These are phyloP conservation scores for Perkinsus olseni DNA, from an alignment of 169 alveolate species.

Conservation along the genomic window DNA sequence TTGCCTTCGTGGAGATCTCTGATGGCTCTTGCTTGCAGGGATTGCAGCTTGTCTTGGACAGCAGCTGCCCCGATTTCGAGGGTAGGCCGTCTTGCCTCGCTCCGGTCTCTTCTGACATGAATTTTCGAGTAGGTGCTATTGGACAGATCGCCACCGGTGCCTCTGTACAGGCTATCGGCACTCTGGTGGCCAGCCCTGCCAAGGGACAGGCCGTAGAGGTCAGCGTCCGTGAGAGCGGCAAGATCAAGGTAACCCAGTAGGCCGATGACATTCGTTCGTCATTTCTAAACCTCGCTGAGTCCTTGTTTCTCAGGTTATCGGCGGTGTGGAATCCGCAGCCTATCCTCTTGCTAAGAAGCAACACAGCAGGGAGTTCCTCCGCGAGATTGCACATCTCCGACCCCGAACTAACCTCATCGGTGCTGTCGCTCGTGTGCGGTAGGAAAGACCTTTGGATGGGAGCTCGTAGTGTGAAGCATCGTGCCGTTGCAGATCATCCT, in stretches of 20 bases:
- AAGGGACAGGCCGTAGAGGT: slow-evolving; percentile 73
- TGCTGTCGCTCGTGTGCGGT: slow-evolving; percentile 73
- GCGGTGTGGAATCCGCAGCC: slow-evolving; percentile 73
- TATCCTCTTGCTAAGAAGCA: slow-evolving; percentile 90
- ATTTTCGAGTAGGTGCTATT: slow-evolving; percentile 15
- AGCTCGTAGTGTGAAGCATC: neutral
- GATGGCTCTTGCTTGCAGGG: slow-evolving; percentile 87
- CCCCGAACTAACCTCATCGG: slow-evolving; percentile 92
- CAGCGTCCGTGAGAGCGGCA: slow-evolving; percentile 39
- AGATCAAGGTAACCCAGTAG: slow-evolving; percentile 29
- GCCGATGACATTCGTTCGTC: slow-evolving; percentile 37
- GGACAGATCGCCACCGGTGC: slow-evolving; percentile 60
- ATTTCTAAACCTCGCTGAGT: slow-evolving; percentile 29
- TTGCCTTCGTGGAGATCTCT: slow-evolving; percentile 79
- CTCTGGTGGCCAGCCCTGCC: slow-evolving; percentile 82
- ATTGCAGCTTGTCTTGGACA: slow-evolving; percentile 79
- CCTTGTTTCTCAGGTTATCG: slow-evolving; percentile 59
- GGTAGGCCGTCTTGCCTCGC: slow-evolving; percentile 46
- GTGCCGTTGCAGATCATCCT: slow-evolving; percentile 48
- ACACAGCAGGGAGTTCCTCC: slow-evolving; percentile 81
- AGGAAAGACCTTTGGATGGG: neutral
- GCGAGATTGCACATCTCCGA: slow-evolving; percentile 93
- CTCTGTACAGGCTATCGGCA: slow-evolving; percentile 71
- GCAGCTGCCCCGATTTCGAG: slow-evolving; percentile 60
- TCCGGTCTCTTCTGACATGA: neutral